Evolutionary conservation across 1,284 basidiomycete species (phyloP).

Genomic region (Irpex rosettiformis): DNA sequence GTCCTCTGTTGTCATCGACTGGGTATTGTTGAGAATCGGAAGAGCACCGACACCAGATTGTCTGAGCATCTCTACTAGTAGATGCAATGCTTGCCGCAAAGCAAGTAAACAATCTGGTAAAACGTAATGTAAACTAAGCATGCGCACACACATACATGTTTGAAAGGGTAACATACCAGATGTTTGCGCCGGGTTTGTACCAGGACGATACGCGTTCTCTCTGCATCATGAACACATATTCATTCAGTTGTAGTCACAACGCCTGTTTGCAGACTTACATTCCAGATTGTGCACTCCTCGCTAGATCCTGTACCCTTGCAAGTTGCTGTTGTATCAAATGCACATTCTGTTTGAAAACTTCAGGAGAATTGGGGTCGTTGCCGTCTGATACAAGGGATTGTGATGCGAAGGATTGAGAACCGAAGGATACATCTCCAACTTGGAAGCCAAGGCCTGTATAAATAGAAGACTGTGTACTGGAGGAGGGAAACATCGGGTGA

Average conservation of each 20-base stretch:
- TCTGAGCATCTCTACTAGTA: conserved; percentile 41
- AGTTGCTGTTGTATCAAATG: conserved; percentile 43
- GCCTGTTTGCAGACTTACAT: conserved; percentile 38
- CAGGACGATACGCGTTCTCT: conserved; percentile 50
- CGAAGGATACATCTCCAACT: conserved; percentile 8
- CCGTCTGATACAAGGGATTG: conserved; percentile 1
- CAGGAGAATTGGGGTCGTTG: conserved; percentile 48
- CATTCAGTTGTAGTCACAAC: neutral
- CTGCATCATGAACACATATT: conserved; percentile 25
- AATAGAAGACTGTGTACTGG: conserved; percentile 1
- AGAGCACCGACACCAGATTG: conserved; percentile 52
- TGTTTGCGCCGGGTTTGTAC: conserved; percentile 43
- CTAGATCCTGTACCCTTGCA: conserved; percentile 38
- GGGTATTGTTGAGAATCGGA: conserved; percentile 32
- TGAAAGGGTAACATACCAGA: conserved; percentile 34
- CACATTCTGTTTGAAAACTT: conserved; percentile 53
- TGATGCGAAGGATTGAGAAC: conserved; percentile 5
- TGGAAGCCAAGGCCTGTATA: conserved; percentile 9
- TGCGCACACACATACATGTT: conserved; percentile 9
- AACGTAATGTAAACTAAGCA: neutral
- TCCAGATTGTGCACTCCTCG: conserved; percentile 41
- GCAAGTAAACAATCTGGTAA: conserved; percentile 14
- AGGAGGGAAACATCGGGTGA: conserved; percentile 7
- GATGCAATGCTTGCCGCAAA: conserved; percentile 42
- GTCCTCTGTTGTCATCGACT: conserved; percentile 24